Evolutionary conservation across 192 early-diverging fungal species (phyloP), one percentile per base, ranked within the genome.

Genomic region (Chytriomyces confervae): DNA sequence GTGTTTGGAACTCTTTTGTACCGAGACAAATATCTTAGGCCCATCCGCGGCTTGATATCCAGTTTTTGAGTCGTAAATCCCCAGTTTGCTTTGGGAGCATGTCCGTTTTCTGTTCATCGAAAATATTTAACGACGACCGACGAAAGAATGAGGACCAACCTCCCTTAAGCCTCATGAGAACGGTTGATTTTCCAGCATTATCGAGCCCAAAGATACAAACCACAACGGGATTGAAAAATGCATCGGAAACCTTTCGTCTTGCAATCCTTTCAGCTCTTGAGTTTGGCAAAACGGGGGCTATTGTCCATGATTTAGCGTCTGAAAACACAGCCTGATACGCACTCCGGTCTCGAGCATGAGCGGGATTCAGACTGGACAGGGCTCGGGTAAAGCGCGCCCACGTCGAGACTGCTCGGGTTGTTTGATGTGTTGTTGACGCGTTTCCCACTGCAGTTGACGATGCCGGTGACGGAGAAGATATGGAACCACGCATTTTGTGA

Each of bases 111-210:
- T 69, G 46, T 48, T 13, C 1, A 57, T n/a, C 13, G 53, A 57
- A 20, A 57, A 20, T n/a, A 57, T 13, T 57, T 57, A 13, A 4
- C 3, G 53, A 57, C 53, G 36, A 36, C 36, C 36, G 36, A 57
- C 16, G 20, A 4, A 57, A 3, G 16, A n/a, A 57, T 57, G 1
- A 57, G 20, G 20, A 13, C 53, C 5, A 23, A 76, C 74, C 74
- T 66, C 63, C 63, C 66, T 76, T 76, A 7, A 76, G 46, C 8
- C 64, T n/a, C 62, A 76, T 66, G 10, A 76, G 45, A 6, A 76
- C 61, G 8, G 44, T 66, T 3, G 62, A 66, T 50, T 76, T 76
- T 23, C 74, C 74, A 76, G 74, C 20, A 46, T 63, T 20, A 53
- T 76, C 74, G 11, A 76, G 10, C 49, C 74, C 74, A 48, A 76